Percentiles rank a stretch among this genome's conserved stretches.
phyloP scores from a whole-genome alignment of 129 eudicot species.

The Lonicera japonica region DNA sequence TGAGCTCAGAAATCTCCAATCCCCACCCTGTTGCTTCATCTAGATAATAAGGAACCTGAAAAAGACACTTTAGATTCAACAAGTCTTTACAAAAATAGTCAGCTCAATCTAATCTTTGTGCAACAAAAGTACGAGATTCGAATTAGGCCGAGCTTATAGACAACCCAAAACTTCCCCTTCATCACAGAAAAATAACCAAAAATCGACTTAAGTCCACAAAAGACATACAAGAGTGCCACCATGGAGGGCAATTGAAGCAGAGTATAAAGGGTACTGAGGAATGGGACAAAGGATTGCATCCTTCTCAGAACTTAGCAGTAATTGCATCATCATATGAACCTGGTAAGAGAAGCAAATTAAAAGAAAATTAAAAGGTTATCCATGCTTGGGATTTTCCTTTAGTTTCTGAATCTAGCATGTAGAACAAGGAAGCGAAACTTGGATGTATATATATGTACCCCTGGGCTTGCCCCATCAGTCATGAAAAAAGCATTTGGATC shows the following conservation, averaged over 20 bases:
- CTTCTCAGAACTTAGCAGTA: constrained; percentile 68
- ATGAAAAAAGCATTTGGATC: constrained; percentile 85
- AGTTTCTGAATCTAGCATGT: background rate
- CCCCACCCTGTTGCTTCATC: constrained; percentile 99
- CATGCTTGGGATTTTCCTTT: background rate
- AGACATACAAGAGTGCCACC: constrained; percentile 94
- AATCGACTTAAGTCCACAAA: no score
- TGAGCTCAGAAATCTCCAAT: constrained; percentile 78
- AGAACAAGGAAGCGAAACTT: background rate
- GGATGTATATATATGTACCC: constrained; percentile 25
- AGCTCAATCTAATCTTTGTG: background rate
- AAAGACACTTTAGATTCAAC: constrained; percentile 2
- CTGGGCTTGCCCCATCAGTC: constrained; percentile 98
- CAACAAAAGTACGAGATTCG: background rate
- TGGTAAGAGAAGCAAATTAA: constrained; percentile 9
- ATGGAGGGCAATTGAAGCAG: constrained; percentile 97
- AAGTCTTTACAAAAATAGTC: background rate
- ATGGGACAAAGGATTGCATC: constrained; percentile 96
- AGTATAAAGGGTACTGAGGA: constrained; percentile 94
- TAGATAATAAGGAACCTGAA: constrained; percentile 96
- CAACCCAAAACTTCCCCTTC: background rate
- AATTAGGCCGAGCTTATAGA: background rate
- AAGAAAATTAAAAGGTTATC: background rate
- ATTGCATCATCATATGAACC: constrained; percentile 99
- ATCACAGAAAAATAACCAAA: no score